Conservation (phyloP, 345 rosid genomes). For the Triadica sebifera region DNA sequence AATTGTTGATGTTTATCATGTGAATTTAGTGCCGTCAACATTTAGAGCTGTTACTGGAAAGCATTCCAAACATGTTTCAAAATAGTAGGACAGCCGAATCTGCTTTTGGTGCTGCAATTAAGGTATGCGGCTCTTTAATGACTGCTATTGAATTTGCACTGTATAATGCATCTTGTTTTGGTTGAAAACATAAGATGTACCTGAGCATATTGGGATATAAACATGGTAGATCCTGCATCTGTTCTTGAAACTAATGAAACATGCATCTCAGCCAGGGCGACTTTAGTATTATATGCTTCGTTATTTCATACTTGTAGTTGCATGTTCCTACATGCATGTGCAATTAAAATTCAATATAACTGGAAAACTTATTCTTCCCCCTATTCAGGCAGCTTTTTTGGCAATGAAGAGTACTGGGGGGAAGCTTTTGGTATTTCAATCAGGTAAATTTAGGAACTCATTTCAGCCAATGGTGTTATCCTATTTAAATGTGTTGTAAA, state of each 20-base stretch:
- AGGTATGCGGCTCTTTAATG: conserved; percentile 46
- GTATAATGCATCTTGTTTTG: not conserved
- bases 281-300: not conserved
- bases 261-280: not conserved
- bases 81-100: conserved; percentile 85
- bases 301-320: not conserved
- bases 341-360: not conserved
- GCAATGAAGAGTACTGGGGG: conserved; percentile 97
- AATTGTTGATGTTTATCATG: conserved; percentile 11
- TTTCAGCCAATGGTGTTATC: not conserved
- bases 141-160: not conserved
- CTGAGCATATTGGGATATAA: not conserved
- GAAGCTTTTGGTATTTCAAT: conserved; percentile 91
- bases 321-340: not conserved
- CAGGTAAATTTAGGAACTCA: conserved; percentile 54
- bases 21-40: conserved; percentile 83
- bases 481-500: not conserved
- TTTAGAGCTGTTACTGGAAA: conserved; percentile 88
- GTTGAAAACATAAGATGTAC: not conserved
- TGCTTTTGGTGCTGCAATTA: conserved; percentile 95
- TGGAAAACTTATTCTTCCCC: not conserved
- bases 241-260: not conserved
- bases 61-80: conserved; percentile 92
- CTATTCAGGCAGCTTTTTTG: conserved; percentile 78
- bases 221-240: not conserved